Percentiles rank a stretch among this genome's conserved stretches.
These are phyloP conservation scores for Corchorus capsularis DNA, from an alignment of 345 rosid species.

Conservation along the genomic window DNA sequence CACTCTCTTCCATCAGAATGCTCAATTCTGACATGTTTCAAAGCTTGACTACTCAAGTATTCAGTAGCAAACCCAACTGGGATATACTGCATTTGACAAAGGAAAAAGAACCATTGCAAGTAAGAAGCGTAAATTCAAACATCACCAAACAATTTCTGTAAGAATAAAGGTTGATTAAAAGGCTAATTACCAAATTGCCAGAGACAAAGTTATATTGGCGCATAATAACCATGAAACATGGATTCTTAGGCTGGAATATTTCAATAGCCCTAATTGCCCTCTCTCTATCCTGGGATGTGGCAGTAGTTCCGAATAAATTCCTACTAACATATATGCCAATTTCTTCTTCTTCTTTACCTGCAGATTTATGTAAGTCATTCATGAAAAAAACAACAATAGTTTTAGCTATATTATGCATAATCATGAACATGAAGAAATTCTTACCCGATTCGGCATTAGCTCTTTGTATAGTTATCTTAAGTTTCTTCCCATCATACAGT, in stretches of 20 bases:
- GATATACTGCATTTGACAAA: slow-evolving; percentile 23
- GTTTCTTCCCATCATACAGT: not conserved
- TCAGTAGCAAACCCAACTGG: not conserved
- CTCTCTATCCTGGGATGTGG: slow-evolving; percentile 28
- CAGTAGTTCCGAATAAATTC: not conserved
- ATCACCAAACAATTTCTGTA: not conserved
- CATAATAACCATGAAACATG: slow-evolving; percentile 40
- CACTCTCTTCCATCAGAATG: slow-evolving; percentile 4
- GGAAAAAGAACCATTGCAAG: not conserved
- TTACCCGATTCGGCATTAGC: slow-evolving; percentile 28
- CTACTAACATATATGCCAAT: slow-evolving; percentile 19
- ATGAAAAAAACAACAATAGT: not conserved
- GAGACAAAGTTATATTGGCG: not conserved
- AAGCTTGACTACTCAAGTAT: not conserved
- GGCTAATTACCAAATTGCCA: not conserved
- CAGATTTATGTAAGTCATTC: not conserved
- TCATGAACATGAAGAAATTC: slow-evolving; percentile 16
- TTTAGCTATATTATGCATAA: not conserved
- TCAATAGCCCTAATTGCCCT: slow-evolving; percentile 38
- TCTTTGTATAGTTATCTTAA: not conserved
- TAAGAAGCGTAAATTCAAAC: not conserved
- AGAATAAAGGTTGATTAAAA: not conserved
- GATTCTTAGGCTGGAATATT: slow-evolving; percentile 39
- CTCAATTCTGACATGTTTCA: not conserved
- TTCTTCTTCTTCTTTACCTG: not conserved